Base-by-base conservation (phyloP, 2,329 filamentous ascomycete genomes). In the Biscogniauxia sp. region DNA sequence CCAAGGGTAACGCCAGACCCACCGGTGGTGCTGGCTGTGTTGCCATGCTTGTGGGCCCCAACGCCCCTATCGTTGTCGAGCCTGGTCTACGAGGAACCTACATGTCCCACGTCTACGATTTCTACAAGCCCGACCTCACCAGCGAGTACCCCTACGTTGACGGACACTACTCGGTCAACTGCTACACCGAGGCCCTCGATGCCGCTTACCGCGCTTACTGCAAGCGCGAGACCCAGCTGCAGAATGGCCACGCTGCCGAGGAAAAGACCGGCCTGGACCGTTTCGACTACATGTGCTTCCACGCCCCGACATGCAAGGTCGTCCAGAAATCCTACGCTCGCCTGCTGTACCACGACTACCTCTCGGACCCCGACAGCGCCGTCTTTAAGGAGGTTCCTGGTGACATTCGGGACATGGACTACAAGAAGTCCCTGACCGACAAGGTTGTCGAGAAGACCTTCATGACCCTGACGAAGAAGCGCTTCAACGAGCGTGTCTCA, bases 131-230 rank as follows among this genome's bases (percentile, higher is more conserved):
- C 72, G 91, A 94, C 77, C 82, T 94, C 68, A 90, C 90, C 72
- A 92, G 88, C 84, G 91, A 94, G 79, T 94, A 94, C 80, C 91
- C 91, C 66, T 88, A 91, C 73, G 91, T 94, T 61, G 91, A 94
- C 71, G 91, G 91, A 63, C 90, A 93, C 77, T 93, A 88, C 83
- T 94, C 91, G 54, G 77, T 93, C 75, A 89, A 81, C 77, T 94
- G 91, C 84, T 94, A 94, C 79, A 90, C 83, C 66, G 85, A 91
- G 80, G 90, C 91, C 55, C 87, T 94, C 25, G 91, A 94, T 74
- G 85, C 86, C 59, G 89, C 90, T 77, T 95, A 95, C 83, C 88
- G 88, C 74, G 89, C 88, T 65, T 95, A 93, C 82, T 86, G 83
- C 78, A 86, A 87, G 76, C 88, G 90, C 65, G 91, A 93, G 80